Evolutionary conservation across 1,284 basidiomycete genomes (phyloP).

Genomic region (Anthracocystis setariae): DNA sequence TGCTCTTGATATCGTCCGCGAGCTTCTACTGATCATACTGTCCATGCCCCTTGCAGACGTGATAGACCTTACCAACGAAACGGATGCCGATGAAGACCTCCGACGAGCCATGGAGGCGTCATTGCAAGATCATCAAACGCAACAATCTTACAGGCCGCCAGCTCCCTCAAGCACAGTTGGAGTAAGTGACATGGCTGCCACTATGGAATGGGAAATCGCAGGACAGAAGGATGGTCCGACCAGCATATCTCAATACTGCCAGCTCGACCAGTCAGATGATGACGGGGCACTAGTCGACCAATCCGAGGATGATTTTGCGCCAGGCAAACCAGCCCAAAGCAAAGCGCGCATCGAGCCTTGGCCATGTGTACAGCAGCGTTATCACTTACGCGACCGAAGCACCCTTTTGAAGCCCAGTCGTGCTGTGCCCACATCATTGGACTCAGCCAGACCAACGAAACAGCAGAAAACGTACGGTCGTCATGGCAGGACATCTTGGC

Average conservation of each 20-base stretch:
- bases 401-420: constrained; percentile 7
- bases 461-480: constrained; percentile 11
- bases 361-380: neutral
- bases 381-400: constrained; percentile 25
- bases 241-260: neutral
- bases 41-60: constrained; percentile 9
- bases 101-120: constrained; percentile 43
- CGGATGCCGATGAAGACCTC: constrained; percentile 41
- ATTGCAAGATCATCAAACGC: constrained; percentile 34
- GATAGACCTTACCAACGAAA: constrained; percentile 45
- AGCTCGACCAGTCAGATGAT: neutral
- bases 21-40: neutral
- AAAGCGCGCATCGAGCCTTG: neutral
- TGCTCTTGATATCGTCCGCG: neutral
- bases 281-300: neutral
- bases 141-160: constrained; percentile 21
- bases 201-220: neutral
- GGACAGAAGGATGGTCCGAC: neutral
- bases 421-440: constrained; percentile 1
- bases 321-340: neutral
- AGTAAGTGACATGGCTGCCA: constrained; percentile 24
- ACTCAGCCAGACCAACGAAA: constrained; percentile 1
- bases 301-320: neutral
- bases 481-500: neutral
- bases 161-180: constrained; percentile 38